A percentile compares a stretch with the other conserved stretches of the same genome.
Evolutionary conservation across 1,284 basidiomycete species (phyloP).

Genomic region (Sporisorium iseilematis-ciliati): DNA sequence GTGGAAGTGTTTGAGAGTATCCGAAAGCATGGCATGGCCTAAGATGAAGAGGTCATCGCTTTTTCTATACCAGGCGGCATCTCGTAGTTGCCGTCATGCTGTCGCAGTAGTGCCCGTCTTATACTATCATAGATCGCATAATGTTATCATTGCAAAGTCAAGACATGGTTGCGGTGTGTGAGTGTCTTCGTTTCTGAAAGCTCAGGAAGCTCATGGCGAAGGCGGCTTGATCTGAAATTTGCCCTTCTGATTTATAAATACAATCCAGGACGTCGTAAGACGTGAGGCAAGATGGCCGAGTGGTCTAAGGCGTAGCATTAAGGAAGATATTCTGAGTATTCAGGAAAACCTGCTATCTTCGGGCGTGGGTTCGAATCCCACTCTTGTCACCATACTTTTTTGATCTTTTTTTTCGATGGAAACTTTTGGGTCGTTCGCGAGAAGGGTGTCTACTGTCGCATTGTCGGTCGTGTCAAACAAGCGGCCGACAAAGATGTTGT

Average conservation of each 20-base stretch:
- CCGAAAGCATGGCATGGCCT: conserved; percentile 9
- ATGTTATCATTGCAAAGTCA: not conserved
- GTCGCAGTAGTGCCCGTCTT: not conserved
- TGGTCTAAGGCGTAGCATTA: conserved; percentile 65
- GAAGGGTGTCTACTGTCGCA: not conserved
- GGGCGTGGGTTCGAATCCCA: conserved; percentile 69
- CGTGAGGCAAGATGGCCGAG: conserved; percentile 62
- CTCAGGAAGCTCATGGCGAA: not conserved
- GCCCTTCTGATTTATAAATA: too few species aligned
- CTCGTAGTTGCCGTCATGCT: not conserved
- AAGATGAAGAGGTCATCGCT: not conserved
- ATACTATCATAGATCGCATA: not conserved
- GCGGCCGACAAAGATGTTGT: not conserved
- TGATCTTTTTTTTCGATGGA: not conserved
- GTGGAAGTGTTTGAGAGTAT: conserved; percentile 62
- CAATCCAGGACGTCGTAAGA: too few species aligned
- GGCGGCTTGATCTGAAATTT: too few species aligned
- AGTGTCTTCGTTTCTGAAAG: not conserved
- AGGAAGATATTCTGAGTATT: conserved; percentile 43
- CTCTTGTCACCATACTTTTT: conserved; percentile 57
- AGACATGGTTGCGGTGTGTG: not conserved
- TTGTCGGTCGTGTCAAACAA: not conserved
- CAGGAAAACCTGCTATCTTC: conserved; percentile 54
- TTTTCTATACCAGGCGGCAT: not conserved
- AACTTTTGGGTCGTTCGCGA: too few species aligned